Evolutionary conservation across 352 stramenopile species (phyloP).

Genomic region (Pythium chondricola): DNA sequence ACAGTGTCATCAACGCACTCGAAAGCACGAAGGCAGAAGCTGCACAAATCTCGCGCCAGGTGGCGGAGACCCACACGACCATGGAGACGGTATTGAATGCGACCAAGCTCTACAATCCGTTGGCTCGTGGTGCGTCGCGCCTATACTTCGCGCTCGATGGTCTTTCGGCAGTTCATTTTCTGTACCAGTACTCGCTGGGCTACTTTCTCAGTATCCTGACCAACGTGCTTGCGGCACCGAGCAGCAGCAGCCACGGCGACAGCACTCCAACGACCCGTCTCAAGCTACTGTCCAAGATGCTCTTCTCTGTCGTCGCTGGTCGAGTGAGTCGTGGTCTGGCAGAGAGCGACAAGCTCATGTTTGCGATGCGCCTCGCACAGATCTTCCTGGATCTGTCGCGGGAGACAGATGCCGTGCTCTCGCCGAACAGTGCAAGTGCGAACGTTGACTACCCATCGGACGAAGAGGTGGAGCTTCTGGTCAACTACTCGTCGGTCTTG

Average conservation of each 20-base stretch:
- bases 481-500: constrained; percentile 50
- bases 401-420: constrained; percentile 36
- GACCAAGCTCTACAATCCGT: constrained; percentile 93
- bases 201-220: constrained; percentile 97
- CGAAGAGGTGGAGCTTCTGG: constrained; percentile 64
- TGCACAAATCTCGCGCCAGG: constrained; percentile 92
- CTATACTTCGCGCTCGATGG: constrained; percentile 92
- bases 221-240: constrained; percentile 76
- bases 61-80: constrained; percentile 71
- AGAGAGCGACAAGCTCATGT: constrained; percentile 98
- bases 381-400: constrained; percentile 82
- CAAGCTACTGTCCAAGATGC: constrained; percentile 49
- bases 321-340: constrained; percentile 93
- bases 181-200: constrained; percentile 98
- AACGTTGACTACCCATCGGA: constrained; percentile 60
- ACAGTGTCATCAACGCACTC: constrained; percentile 97
- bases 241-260: background rate
- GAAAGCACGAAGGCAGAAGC: constrained; percentile 98
- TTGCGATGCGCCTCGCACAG: constrained; percentile 93
- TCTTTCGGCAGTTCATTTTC: constrained; percentile 94
- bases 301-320: constrained; percentile 92
- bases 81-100: constrained; percentile 85
- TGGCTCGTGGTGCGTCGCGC: constrained; percentile 86
- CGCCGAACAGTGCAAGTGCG: constrained; percentile 14
- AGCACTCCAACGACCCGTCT: constrained; percentile 36